Evolutionary conservation across 2,329 filamentous ascomycete species (phyloP).

Genomic region (Pyrenochaeta sp.): DNA sequence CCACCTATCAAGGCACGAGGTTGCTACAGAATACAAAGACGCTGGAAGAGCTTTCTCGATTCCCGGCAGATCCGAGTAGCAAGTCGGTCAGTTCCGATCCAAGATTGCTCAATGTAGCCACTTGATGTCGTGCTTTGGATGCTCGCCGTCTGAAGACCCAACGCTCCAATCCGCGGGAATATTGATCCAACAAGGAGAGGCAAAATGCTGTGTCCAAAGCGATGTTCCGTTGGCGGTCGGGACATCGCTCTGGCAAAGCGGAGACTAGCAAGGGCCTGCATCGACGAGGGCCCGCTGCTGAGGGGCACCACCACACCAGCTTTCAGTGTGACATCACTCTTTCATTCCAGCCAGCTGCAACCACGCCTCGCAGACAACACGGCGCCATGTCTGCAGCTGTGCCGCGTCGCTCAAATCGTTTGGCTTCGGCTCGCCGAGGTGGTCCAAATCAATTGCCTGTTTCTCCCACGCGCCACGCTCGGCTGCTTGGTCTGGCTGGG

Average conservation of each 20-base stretch:
- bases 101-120: slow-evolving; percentile 22
- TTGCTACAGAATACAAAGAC: too few species aligned
- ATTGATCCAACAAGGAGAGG: slow-evolving; percentile 5
- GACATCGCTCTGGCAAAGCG: too few species aligned
- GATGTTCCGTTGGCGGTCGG: slow-evolving; percentile 24
- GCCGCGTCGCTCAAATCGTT: background rate
- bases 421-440: slow-evolving; percentile 7
- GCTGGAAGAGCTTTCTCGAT: too few species aligned
- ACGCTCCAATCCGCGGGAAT: slow-evolving; percentile 2
- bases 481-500: slow-evolving; percentile 10
- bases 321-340: slow-evolving; percentile 19
- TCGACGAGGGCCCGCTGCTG: slow-evolving; percentile 9
- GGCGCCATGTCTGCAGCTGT: background rate
- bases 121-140: slow-evolving; percentile 24
- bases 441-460: slow-evolving; percentile 8
- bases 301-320: slow-evolving; percentile 15
- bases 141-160: slow-evolving; percentile 1
- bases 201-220: slow-evolving; percentile 12
- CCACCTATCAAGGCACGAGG: too few species aligned
- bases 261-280: slow-evolving; percentile 5
- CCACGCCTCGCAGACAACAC: background rate
- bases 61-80: too few species aligned
- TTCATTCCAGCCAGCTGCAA: background rate
- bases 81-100: background rate
- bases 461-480: slow-evolving; percentile 11